phyloP scores from a whole-genome alignment of 495 filamentous ascomycete species.

The Trichoderma erinaceum region DNA sequence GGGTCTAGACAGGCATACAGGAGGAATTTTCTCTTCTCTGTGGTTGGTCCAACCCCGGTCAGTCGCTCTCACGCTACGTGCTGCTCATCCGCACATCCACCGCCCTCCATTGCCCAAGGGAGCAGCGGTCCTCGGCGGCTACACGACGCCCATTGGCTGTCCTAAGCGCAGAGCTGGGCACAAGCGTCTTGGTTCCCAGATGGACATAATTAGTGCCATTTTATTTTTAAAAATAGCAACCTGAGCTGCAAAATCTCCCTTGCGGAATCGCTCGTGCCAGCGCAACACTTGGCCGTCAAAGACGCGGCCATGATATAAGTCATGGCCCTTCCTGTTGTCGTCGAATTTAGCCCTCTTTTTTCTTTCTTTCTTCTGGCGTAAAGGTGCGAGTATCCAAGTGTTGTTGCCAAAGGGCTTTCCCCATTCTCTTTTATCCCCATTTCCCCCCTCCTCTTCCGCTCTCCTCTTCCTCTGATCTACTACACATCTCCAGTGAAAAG shows the following conservation, averaged over 20 bases:
- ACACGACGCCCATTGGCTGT: conserved; percentile 29
- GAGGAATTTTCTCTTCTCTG: neutral
- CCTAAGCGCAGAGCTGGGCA: conserved; percentile 33
- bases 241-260: conserved; percentile 2
- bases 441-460: conserved; percentile 17
- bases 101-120: conserved; percentile 22
- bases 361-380: conserved; percentile 25
- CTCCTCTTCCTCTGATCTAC: conserved; percentile 23
- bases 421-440: conserved; percentile 18
- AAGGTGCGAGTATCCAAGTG: conserved; percentile 42
- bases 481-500: conserved; percentile 29
- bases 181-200: conserved; percentile 10
- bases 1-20: conserved; percentile 6
- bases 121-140: neutral
- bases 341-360: conserved; percentile 22
- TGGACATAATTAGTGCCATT: conserved; percentile 13
- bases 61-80: conserved; percentile 11
- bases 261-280: conserved; percentile 24
- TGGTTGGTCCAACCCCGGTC: neutral
- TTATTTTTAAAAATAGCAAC: conserved; percentile 33
- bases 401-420: conserved; percentile 27
- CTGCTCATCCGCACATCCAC: conserved; percentile 31
- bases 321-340: conserved; percentile 39
- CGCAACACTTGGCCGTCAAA: conserved; percentile 14
- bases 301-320: conserved; percentile 42